These are phyloP conservation scores for Colletotrichum lini DNA, from an alignment of 2,329 filamentous ascomycete genomes.

Conservation along the genomic window DNA sequence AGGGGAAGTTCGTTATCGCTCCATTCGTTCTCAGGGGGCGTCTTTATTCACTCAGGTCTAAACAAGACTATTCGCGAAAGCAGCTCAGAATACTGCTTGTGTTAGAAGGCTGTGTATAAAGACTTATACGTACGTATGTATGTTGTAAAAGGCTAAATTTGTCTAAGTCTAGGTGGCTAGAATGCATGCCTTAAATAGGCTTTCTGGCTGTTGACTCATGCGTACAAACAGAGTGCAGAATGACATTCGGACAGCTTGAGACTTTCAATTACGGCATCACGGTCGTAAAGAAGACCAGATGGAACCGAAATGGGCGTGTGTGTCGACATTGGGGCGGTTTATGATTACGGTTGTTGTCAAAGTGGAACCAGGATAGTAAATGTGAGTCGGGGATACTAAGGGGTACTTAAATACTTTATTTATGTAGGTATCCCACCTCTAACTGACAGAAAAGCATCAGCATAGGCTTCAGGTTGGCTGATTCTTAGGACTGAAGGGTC, in stretches of 20 bases:
- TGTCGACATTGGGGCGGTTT: constrained; percentile 1
- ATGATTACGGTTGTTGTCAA: not conserved
- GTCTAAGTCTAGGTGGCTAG: too few species aligned
- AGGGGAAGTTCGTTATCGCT: not conserved
- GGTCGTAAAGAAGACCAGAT: not conserved
- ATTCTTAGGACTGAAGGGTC: too few species aligned
- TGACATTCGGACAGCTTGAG: too few species aligned
- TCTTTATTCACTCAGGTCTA: not conserved
- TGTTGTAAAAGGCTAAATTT: too few species aligned
- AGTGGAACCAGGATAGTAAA: constrained; percentile 20
- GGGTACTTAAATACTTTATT: not conserved
- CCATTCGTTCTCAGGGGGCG: not conserved
- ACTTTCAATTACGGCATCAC: not conserved
- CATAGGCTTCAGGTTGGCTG: too few species aligned
- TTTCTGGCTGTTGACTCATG: too few species aligned
- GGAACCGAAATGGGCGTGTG: constrained; percentile 1
- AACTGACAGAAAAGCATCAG: too few species aligned
- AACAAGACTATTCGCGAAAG: not conserved
- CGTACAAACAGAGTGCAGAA: too few species aligned
- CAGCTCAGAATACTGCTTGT: not conserved
- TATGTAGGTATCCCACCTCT: too few species aligned
- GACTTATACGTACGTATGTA: too few species aligned
- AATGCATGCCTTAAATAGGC: too few species aligned
- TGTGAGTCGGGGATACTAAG: constrained; percentile 2
- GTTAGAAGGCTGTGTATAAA: too few species aligned